Conservation (phyloP, 2,329 filamentous ascomycete genomes). For the Fusarium verticillioides region DNA sequence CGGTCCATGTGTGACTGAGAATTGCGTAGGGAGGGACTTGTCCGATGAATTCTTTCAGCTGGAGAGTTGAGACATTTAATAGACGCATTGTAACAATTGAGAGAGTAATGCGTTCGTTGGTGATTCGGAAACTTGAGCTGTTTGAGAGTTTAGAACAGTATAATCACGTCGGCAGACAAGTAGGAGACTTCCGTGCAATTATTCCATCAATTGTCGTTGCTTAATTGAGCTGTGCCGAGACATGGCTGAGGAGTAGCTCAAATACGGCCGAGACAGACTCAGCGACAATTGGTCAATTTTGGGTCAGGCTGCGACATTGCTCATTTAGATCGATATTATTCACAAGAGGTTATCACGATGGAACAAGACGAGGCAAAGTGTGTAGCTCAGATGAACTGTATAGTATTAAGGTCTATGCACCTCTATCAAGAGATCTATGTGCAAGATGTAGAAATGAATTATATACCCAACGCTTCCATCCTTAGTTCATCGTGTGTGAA, state of each 20-base stretch:
- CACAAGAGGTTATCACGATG: not conserved
- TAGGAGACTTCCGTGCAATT: not conserved
- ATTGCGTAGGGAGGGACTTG: slow-evolving; percentile 13
- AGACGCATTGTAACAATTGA: not conserved
- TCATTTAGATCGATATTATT: not conserved
- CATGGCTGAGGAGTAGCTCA: not conserved
- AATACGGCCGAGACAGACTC: not conserved
- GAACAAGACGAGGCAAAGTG: not conserved
- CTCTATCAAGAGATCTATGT: slow-evolving; percentile 28
- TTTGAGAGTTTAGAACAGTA: not conserved
- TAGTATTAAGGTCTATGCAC: slow-evolving; percentile 36
- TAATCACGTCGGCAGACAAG: not conserved
- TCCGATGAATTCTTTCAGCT: slow-evolving; percentile 4
- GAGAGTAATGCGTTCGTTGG: not conserved
- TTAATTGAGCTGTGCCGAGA: no score
- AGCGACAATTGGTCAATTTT: not conserved
- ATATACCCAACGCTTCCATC: slow-evolving; percentile 35
- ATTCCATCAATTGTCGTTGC: not conserved
- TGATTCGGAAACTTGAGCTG: not conserved
- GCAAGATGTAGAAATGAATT: slow-evolving; percentile 34
- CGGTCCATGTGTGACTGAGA: slow-evolving; percentile 16
- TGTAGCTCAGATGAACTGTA: slow-evolving; percentile 15
- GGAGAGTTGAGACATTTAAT: slow-evolving; percentile 11
- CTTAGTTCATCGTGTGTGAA: slow-evolving; percentile 18
- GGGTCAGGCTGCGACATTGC: not conserved